Base-by-base conservation (phyloP, 495 filamentous ascomycete genomes). In the Penicillium cinerascens region DNA sequence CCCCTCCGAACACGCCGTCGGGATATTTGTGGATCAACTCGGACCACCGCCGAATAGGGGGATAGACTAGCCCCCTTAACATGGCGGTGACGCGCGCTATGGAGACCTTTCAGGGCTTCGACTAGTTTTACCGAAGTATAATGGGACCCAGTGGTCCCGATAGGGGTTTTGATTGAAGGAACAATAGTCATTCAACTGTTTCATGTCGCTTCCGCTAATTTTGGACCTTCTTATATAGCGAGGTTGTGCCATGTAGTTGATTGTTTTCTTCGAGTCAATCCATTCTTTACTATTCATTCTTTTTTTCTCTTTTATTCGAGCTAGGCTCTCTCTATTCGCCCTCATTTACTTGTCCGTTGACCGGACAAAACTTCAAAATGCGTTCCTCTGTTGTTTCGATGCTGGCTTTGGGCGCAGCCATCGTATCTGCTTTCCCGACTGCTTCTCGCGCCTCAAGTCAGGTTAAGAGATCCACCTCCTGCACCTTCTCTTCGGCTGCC, bases 401-500 rank as follows among this genome's bases (percentile, higher is more conserved):
- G 42, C 50, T 60, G 42, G 63, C 60, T 21, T 36, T 69, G 35
- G 55, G 54, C 54, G 61, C 63, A 22, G 46, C 46, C 13, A 37
- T 64, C 13, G 58, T 56, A 21, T 46, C 56, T 23, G 68, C 65
- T 20, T 56, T 56, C 44, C 59, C 67, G 2, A 54, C 67, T n/a
- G 61, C 69, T 37, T 54, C 66, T 37, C 55, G 51, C 2, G 47
- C 39, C 40, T 38, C 47, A 9, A 43, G 25, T 11, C 47, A 42
- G 27, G 47, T 29, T 13, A 50, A 50, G 47, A 37, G 47, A 15
- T 38, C 47, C 10, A 42, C 64, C 10, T 61, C 60, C 23, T 82
- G 79, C 60, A 82, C 78, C 40, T 82, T 81, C 60, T 77, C 67
- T 27, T 66, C 65, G 8, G 72, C 76, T 6, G 56, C 69, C 23